These are phyloP conservation scores for Aspergillus neotritici DNA, from an alignment of 2,329 filamentous ascomycete genomes.

Conservation along the genomic window DNA sequence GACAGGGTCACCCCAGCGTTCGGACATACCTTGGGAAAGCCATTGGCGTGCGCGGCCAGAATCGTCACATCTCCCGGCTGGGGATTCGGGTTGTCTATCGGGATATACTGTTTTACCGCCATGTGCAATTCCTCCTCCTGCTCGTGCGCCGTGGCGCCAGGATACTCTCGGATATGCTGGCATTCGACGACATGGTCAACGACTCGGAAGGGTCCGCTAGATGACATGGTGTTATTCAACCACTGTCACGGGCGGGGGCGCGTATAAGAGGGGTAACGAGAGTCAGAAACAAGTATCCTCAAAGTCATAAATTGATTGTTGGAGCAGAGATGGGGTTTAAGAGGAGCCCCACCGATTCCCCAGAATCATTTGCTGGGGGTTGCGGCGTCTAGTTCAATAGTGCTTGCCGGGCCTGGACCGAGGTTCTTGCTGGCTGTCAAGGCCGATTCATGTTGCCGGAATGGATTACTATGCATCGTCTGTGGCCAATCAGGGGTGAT, in stretches of 20 bases:
- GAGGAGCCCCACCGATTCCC: neutral
- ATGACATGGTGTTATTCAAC: slow-evolving; percentile 23
- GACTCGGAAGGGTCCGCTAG: slow-evolving; percentile 50
- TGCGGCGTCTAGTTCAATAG: slow-evolving; percentile 3
- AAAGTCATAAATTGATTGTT: too few species aligned
- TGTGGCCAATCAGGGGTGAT: too few species aligned
- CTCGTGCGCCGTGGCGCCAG: slow-evolving; percentile 62
- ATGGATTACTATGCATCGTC: too few species aligned
- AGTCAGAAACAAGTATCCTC: neutral
- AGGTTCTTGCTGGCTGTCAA: slow-evolving; percentile 1
- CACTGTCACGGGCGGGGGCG: neutral
- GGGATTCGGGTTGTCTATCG: slow-evolving; percentile 62
- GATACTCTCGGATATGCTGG: slow-evolving; percentile 77
- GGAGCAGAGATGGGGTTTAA: too few species aligned
- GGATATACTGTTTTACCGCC: slow-evolving; percentile 82
- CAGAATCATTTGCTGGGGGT: slow-evolving; percentile 20
- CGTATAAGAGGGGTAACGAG: neutral
- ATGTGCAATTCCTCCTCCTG: slow-evolving; percentile 71
- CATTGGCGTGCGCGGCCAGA: slow-evolving; percentile 83
- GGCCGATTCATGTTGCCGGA: neutral
- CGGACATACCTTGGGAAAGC: slow-evolving; percentile 70
- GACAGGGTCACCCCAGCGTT: neutral
- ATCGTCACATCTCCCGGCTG: slow-evolving; percentile 75
- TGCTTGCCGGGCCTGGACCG: slow-evolving; percentile 5
- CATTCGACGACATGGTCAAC: slow-evolving; percentile 68